phyloP scores from a whole-genome alignment of 768 basidiomycete genomes.

The Auriculariales sp. region DNA sequence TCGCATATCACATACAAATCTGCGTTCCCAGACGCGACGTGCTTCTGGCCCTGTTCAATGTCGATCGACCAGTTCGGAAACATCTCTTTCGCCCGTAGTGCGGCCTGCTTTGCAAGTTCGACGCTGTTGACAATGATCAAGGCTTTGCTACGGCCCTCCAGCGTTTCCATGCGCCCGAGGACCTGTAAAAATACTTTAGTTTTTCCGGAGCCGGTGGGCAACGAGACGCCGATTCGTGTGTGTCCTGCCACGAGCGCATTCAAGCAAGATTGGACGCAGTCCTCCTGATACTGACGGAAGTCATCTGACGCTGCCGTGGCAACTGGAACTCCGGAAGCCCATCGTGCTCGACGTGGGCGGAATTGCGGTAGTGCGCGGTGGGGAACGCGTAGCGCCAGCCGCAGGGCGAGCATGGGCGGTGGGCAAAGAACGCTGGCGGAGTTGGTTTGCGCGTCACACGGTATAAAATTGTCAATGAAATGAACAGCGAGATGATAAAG shows the following conservation, averaged over 20 bases:
- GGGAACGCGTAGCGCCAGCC: too few relatives aligned
- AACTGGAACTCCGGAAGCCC: too few relatives aligned
- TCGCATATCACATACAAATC: constrained; percentile 51
- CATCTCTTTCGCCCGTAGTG: constrained; percentile 46
- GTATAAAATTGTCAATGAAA: too few relatives aligned
- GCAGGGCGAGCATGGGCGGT: too few relatives aligned
- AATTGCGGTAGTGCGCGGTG: too few relatives aligned
- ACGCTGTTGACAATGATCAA: constrained; percentile 82
- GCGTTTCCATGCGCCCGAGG: constrained; percentile 44
- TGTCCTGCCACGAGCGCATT: constrained; percentile 53
- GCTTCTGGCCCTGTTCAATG: constrained; percentile 75
- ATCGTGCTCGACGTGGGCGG: too few relatives aligned
- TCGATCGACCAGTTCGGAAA: constrained; percentile 72
- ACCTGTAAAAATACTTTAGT: constrained; percentile 86
- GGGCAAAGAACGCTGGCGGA: too few relatives aligned
- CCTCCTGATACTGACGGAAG: constrained; percentile 80
- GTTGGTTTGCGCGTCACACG: too few relatives aligned
- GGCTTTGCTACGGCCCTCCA: constrained; percentile 30
- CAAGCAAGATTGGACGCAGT: constrained; percentile 63
- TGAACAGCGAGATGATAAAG: too few relatives aligned
- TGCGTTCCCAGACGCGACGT: constrained; percentile 63
- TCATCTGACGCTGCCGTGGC: constrained; percentile 14
- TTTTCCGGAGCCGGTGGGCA: constrained; percentile 78
- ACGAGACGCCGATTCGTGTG: constrained; percentile 66
- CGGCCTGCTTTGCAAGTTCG: constrained; percentile 81